Base-by-base conservation (phyloP, 2,329 filamentous ascomycete genomes). In the Sporothrix inflata region DNA sequence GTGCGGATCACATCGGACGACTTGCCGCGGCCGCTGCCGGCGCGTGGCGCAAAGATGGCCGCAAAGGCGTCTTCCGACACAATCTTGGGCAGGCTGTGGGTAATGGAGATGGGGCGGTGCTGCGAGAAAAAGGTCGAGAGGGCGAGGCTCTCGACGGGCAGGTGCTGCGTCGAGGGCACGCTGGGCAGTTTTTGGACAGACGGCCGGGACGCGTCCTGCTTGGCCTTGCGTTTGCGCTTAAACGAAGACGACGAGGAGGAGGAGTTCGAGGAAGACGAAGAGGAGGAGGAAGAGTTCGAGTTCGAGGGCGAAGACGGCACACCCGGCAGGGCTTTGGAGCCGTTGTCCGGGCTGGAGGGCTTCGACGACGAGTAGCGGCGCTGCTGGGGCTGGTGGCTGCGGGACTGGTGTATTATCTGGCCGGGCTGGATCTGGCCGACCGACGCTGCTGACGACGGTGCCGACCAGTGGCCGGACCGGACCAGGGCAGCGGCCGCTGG, bases 41-140 rank as follows among this genome's bases (percentile, higher is more conserved):
- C 81, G 70, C 85, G 86, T 72, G 84, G 80, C 60, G 90, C 85
- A 81, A 98, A 98, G 78, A 99, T 94, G 78, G 91, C 87, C 74
- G 93, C 91, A 81, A 98, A 98, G 67, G 91, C 87, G 79, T 92
- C 91, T 74, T 91, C 86, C 69, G 88, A 90, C 61, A 94, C 87
- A 24, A 87, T 85, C 77, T 88, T 90, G 71, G 92, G 96, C 79
- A 97, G 91, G 76, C 91, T 91, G 77, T 91, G 90, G 67, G 91
- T 94, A 76, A 98, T 89, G 71, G 94, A 97, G 78, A 99, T 95
- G 61, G 96, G 96, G 74, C 96, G 91, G 83, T 99, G 94, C 76
- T 97, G 91, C 75, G 94, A 97, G 85, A 98, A 98, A 86, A 99
- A 98, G 67, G 92, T 92, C 8, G 95, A 96, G 61, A 97, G 86